A percentile compares a stretch with the other conserved stretches of the same genome.
phyloP scores from a whole-genome alignment of 805 yeast species.

The Ogataea paradorogensis region DNA sequence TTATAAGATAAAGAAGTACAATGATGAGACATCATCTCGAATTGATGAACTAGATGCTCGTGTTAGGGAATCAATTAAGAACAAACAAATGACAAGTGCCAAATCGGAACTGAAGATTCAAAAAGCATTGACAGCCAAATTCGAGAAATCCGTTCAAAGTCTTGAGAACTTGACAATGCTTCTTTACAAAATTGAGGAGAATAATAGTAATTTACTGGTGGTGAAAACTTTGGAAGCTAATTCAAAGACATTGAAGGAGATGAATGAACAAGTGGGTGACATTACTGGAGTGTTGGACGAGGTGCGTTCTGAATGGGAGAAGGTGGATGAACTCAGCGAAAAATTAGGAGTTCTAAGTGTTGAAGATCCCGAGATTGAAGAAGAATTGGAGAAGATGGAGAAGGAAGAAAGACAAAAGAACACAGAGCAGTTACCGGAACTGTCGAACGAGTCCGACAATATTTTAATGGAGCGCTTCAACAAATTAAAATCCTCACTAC shows the following conservation, averaged over 20 bases:
- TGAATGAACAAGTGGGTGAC: constrained; percentile 24
- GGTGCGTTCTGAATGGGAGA: constrained; percentile 17
- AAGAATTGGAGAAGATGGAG: constrained; percentile 18
- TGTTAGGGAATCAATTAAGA: constrained; percentile 14
- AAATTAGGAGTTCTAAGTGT: constrained; percentile 10
- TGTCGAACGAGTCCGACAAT: constrained; percentile 1
- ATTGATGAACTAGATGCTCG: constrained; percentile 12
- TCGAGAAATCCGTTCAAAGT: constrained; percentile 17
- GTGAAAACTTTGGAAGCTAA: constrained; percentile 26
- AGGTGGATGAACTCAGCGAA: constrained; percentile 19
- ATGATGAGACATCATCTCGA: constrained; percentile 13
- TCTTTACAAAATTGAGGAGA: constrained; percentile 27
- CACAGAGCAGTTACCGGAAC: not conserved
- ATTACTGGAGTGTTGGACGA: constrained; percentile 24
- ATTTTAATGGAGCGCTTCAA: constrained; percentile 10
- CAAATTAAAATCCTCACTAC: constrained; percentile 6
- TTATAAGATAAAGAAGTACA: constrained; percentile 19
- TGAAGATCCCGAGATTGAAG: constrained; percentile 25
- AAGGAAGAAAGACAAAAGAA: not conserved
- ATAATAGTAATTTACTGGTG: constrained; percentile 24
- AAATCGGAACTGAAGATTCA: constrained; percentile 25
- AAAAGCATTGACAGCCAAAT: constrained; percentile 22
- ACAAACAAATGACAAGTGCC: constrained; percentile 21
- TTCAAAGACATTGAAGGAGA: constrained; percentile 21
- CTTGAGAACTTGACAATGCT: constrained; percentile 25